Percentiles rank a stretch among this genome's conserved stretches.
These are phyloP conservation scores for Eucalyptus cloeziana DNA, from an alignment of 345 rosid species.

Conservation along the genomic window DNA sequence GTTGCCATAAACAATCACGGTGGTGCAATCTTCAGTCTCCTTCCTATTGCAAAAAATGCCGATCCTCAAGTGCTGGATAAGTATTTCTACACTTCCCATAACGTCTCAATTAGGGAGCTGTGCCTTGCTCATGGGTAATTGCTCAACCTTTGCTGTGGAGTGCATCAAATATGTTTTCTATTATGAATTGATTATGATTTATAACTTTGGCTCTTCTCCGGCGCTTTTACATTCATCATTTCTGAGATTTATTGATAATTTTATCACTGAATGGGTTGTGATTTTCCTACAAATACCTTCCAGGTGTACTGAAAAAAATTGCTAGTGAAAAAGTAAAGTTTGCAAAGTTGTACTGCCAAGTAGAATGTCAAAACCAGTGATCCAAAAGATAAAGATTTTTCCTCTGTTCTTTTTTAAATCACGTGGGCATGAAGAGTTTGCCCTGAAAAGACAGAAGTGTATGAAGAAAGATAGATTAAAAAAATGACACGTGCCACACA, in stretches of 20 bases:
- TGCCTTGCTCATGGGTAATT: conserved; percentile 86
- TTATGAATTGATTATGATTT: background rate
- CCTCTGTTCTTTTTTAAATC: background rate
- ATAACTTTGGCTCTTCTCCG: background rate
- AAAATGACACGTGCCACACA: background rate
- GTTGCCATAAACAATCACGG: conserved; percentile 90
- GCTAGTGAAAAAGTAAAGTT: background rate
- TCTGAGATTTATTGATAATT: background rate
- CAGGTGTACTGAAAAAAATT: background rate
- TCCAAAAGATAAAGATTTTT: background rate
- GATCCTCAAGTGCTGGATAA: conserved; percentile 55
- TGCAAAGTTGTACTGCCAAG: background rate
- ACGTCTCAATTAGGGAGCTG: conserved; percentile 57
- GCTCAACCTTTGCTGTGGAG: background rate
- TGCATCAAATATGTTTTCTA: background rate
- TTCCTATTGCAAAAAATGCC: conserved; percentile 72
- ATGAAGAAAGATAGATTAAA: background rate
- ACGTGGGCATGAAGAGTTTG: background rate
- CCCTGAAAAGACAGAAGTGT: background rate
- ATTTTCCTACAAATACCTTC: background rate
- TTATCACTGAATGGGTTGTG: background rate
- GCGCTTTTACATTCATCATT: background rate
- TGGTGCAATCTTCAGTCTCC: conserved; percentile 96
- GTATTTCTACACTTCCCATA: conserved; percentile 82
- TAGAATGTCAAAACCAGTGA: background rate